Evolutionary conservation across 2,329 filamentous ascomycete genomes (phyloP), one percentile per base, ranked within the genome.

Genomic region (Fonsecaea multimorphosa): DNA sequence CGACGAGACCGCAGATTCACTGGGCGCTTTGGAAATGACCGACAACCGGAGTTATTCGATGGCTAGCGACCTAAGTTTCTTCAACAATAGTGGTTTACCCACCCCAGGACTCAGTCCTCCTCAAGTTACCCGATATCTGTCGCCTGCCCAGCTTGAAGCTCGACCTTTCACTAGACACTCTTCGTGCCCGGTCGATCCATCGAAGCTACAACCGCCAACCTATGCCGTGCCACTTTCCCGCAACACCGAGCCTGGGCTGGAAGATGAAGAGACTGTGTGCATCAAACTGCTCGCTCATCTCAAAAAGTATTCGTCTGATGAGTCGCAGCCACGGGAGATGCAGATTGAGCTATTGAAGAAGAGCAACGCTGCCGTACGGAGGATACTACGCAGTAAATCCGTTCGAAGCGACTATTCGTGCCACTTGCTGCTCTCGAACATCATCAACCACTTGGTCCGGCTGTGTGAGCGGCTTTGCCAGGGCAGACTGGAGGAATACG

Each of bases 261-360:
- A 71, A 40, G 71, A 72, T 49, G 66, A 72, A 34, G 71, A 72
- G 32, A 71, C 68, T 31, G 51, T 68, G 5, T 72, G 71, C 58
- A 68, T 72, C 64, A 71, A 71, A 36, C 55, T 72, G 36, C 59
- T 72, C 49, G 68, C 68, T 22, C 71, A 71, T 46, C 27, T 72
- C 19, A 72, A 72, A 55, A 68, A 64, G 49, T 63, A 70, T 38
- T 63, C 66, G 3, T 40, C 32, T 8, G 67, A 68, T 22, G 61
- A 61, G n/a, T 55, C 27, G 22, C 65, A 64, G 36, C 52, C 58
- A 9, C 67, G 63, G 22, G 65, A 68, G 49, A 36, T 54, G 24
- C 66, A 71, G 46, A 44, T 72, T 16, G 67, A 68, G 8, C 64
- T 71, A 5, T 44, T 72, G 38, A 68, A 65, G 58, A 70, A 68